Percentiles rank a stretch among this genome's conserved stretches.
phyloP scores from a whole-genome alignment of 73 alveolate genomes.

The Paramecium caudatum region DNA sequence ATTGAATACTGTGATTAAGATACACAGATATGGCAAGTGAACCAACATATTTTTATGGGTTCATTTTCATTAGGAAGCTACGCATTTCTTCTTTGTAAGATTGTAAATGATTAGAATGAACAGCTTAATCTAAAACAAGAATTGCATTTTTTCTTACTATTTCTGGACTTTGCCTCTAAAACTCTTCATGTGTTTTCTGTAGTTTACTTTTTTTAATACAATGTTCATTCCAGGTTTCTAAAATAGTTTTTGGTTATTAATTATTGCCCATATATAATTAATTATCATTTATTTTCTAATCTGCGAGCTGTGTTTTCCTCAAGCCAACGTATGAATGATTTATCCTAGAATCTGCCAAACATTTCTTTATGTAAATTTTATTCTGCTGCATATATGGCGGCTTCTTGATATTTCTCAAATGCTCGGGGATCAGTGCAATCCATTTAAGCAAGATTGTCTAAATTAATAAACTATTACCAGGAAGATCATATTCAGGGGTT shows the following conservation, averaged over 20 bases:
- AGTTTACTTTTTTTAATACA: not conserved
- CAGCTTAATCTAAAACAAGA: no score
- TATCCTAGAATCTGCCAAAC: slow-evolving; percentile 66
- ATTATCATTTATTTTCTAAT: slow-evolving; percentile 45
- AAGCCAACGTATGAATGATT: slow-evolving; percentile 59
- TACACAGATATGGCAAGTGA: not conserved
- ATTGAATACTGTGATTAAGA: slow-evolving; percentile 29
- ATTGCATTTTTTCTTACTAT: no score
- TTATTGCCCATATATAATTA: not conserved
- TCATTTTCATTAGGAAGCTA: slow-evolving; percentile 14
- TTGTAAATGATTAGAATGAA: no score
- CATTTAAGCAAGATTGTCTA: slow-evolving; percentile 63
- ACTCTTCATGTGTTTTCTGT: no score
- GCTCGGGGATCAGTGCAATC: slow-evolving; percentile 74
- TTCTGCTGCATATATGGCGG: slow-evolving; percentile 53
- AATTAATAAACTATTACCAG: not conserved
- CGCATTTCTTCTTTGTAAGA: no score
- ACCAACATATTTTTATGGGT: slow-evolving; percentile 4
- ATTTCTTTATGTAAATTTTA: slow-evolving; percentile 45
- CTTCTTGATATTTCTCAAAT: slow-evolving; percentile 46
- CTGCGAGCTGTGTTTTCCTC: slow-evolving; percentile 68
- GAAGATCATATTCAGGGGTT: slow-evolving; percentile 52
- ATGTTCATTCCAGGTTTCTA: not conserved
- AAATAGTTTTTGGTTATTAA: not conserved
- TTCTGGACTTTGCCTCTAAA: no score